phyloP scores from a whole-genome alignment of 306 rosid species.

The Betula pendula region DNA sequence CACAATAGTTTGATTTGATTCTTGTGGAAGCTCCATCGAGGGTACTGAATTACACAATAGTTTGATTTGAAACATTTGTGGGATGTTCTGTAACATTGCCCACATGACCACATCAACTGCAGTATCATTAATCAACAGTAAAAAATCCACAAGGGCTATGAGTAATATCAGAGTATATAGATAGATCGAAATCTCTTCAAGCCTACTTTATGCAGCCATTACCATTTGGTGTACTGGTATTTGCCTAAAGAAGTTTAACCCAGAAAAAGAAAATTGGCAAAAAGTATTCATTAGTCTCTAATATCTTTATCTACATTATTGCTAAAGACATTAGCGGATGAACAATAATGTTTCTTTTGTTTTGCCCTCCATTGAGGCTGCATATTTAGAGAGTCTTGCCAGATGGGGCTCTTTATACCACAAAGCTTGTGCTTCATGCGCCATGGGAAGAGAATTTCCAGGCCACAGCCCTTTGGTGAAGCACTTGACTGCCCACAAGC shows the following conservation, averaged over 20 bases:
- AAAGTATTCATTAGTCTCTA: neutral
- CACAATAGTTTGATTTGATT: no score
- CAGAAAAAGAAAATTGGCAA: neutral
- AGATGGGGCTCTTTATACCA: slow-evolving; percentile 56
- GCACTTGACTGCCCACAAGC: slow-evolving; percentile 36
- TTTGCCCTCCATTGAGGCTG: slow-evolving; percentile 33
- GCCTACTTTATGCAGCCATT: neutral
- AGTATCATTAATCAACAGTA: no score
- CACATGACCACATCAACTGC: no score
- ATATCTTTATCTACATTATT: slow-evolving; percentile 32
- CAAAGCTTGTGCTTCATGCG: slow-evolving; percentile 69
- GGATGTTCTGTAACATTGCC: neutral
- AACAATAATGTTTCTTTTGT: slow-evolving; percentile 36
- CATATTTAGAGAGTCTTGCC: slow-evolving; percentile 39
- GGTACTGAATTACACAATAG: neutral
- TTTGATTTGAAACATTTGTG: neutral
- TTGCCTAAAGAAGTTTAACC: neutral
- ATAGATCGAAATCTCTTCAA: neutral
- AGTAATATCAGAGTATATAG: neutral
- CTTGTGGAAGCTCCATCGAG: no score
- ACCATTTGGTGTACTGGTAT: neutral
- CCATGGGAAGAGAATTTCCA: slow-evolving; percentile 65
- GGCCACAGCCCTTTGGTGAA: slow-evolving; percentile 70
- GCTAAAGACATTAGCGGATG: slow-evolving; percentile 34
- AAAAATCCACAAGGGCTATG: neutral